phyloP scores from a whole-genome alignment of 371 early-diverging fungal species.

The Mitosporidium daphniae region DNA sequence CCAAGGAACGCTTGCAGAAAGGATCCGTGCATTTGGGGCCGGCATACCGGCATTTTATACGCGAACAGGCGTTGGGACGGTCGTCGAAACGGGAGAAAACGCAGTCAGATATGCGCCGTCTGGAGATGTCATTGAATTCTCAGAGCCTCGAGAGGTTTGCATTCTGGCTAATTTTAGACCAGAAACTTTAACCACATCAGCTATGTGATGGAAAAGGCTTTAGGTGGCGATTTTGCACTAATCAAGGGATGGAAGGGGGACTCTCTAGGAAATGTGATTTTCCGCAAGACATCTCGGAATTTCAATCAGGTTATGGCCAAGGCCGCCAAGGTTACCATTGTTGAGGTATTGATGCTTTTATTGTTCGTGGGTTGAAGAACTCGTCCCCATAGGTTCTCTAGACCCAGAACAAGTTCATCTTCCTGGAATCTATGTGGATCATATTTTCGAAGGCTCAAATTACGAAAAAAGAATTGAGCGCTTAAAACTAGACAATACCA shows the following conservation, averaged over 20 bases:
- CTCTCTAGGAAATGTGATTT: constrained; percentile 20
- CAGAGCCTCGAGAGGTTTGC: constrained; percentile 8
- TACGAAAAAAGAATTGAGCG: constrained; percentile 25
- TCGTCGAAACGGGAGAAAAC: constrained; percentile 13
- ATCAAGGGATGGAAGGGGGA: constrained; percentile 35
- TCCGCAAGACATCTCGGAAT: constrained; percentile 19
- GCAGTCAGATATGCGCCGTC: constrained; percentile 16
- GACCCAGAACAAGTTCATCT: constrained; percentile 22
- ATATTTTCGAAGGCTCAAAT: constrained; percentile 15
- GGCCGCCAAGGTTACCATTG: constrained; percentile 17
- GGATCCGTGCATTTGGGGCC: constrained; percentile 21
- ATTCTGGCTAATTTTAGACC: too few relatives aligned
- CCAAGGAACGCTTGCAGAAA: constrained; percentile 21
- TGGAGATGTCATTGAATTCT: constrained; percentile 8
- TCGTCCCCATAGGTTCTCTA: constrained; percentile 20
- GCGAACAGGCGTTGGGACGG: constrained; percentile 22
- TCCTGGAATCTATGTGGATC: constrained; percentile 21
- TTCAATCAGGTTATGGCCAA: constrained; percentile 22
- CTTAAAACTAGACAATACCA: constrained; percentile 10
- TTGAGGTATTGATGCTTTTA: too few relatives aligned
- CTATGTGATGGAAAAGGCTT: constrained; percentile 24
- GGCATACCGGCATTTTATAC: constrained; percentile 28
- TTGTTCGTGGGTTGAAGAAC: too few relatives aligned
- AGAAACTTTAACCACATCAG: constrained; percentile 15
- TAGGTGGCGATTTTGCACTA: constrained; percentile 19